Conservation (phyloP, 345 rosid genomes). For the Citrus sp. region DNA sequence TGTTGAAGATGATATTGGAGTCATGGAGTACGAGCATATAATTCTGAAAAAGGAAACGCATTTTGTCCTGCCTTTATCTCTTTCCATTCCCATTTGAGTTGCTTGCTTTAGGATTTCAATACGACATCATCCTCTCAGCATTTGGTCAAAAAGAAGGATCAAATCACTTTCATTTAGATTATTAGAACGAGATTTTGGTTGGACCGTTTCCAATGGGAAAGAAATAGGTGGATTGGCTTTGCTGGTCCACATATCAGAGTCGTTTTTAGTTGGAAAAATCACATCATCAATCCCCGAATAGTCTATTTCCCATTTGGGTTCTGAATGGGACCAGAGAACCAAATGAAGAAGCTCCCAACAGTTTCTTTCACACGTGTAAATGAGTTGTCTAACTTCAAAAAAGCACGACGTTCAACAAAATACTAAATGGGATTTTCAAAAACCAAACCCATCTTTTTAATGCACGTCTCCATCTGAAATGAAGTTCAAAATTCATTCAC, state of each 20-base stretch:
- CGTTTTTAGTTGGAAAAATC: not conserved
- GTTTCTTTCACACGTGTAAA: not conserved
- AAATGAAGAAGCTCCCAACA: not conserved
- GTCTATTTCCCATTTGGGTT: not conserved
- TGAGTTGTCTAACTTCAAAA: not conserved
- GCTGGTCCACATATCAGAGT: not conserved
- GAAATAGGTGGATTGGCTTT: not conserved
- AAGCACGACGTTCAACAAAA: not conserved
- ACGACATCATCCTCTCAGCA: not conserved
- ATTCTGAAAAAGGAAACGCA: conserved; percentile 14
- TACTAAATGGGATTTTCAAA: not conserved
- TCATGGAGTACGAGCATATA: not conserved
- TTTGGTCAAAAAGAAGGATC: conserved; percentile 27
- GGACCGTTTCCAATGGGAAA: conserved; percentile 11
- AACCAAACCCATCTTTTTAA: conserved; percentile 6
- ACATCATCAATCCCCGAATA: not conserved
- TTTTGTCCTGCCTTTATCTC: conserved; percentile 6
- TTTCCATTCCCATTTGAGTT: conserved; percentile 8
- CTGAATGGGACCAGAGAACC: conserved; percentile 2
- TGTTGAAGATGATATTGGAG: not conserved
- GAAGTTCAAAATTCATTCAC: conserved; percentile 4
- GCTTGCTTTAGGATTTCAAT: conserved; percentile 1
- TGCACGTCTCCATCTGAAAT: not conserved
- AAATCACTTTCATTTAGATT: conserved; percentile 14
- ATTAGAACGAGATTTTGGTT: not conserved